Conservation (phyloP, 2,329 filamentous ascomycete species). For the Penicillium sp. region DNA sequence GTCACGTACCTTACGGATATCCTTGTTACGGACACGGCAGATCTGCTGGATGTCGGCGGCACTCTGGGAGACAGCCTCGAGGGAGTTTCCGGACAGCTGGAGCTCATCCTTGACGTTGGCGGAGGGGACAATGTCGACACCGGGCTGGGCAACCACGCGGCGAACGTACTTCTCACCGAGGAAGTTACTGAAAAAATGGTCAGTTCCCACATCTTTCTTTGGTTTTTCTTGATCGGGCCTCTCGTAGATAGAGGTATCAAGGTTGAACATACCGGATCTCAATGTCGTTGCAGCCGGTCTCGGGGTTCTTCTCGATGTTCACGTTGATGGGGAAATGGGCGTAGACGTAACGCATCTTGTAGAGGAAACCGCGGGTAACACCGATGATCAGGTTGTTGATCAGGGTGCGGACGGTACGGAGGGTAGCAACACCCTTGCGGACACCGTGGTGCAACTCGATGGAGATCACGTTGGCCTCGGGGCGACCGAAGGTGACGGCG, state of each 20-base stretch:
- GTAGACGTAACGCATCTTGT: conserved; percentile 99
- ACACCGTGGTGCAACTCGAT: conserved; percentile 98
- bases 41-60: conserved; percentile 99
- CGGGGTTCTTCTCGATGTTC: conserved; percentile 94
- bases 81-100: conserved; percentile 85
- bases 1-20: conserved; percentile 91
- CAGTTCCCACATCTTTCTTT: neutral
- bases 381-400: conserved; percentile 99
- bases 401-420: conserved; percentile 95
- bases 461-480: conserved; percentile 81
- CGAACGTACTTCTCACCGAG: conserved; percentile 99
- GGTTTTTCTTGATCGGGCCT: neutral
- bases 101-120: conserved; percentile 98
- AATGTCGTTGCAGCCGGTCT: conserved; percentile 84
- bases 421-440: conserved; percentile 96
- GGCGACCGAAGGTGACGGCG: conserved; percentile 90
- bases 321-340: conserved; percentile 99
- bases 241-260: neutral
- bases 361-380: conserved; percentile 99
- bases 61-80: conserved; percentile 96
- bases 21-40: conserved; percentile 99
- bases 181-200: conserved; percentile 71
- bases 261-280: conserved; percentile 81
- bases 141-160: conserved; percentile 81
- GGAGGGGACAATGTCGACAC: conserved; percentile 88